phyloP scores from a whole-genome alignment of 2,329 filamentous ascomycete genomes.

The Colletotrichum melonis region DNA sequence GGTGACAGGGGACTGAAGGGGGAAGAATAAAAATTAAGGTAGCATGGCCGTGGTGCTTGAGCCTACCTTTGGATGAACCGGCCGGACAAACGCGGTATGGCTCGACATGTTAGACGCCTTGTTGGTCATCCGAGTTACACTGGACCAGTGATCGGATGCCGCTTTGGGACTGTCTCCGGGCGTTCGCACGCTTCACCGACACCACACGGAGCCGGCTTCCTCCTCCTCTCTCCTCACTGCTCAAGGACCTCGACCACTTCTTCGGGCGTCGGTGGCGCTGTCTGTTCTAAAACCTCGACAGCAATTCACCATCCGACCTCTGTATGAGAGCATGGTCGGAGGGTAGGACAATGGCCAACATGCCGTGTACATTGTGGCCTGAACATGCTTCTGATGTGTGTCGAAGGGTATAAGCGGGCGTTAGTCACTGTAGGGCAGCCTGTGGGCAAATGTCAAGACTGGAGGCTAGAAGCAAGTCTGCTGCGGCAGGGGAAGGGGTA shows the following conservation, averaged over 20 bases:
- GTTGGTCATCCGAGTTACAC: conserved; percentile 28
- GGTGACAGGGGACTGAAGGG: not conserved
- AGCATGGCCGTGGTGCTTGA: conserved; percentile 4
- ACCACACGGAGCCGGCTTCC: not conserved
- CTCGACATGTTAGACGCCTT: conserved; percentile 8
- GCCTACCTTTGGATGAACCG: conserved; percentile 15
- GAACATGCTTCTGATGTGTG: not conserved
- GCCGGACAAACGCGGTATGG: conserved; percentile 16
- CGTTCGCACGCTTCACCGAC: conserved; percentile 9
- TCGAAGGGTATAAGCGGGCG: not conserved
- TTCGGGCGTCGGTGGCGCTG: not conserved
- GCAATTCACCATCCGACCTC: not conserved
- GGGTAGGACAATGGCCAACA: not conserved
- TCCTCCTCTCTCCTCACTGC: not conserved
- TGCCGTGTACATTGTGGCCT: not conserved
- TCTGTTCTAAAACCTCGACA: not conserved
- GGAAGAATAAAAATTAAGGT: conserved; percentile 6
- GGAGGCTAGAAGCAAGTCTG: conserved; percentile 6
- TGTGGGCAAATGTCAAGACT: conserved; percentile 15
- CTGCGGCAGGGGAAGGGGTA: not conserved
- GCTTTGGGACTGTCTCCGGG: conserved; percentile 29
- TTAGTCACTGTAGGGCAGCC: not conserved
- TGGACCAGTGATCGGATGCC: conserved; percentile 22
- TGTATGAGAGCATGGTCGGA: not conserved
- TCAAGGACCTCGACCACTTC: too few species aligned